Evolutionary conservation across 2,329 filamentous ascomycete genomes (phyloP), one percentile per base, ranked within the genome.

Genomic region (Fusarium bactridioides): DNA sequence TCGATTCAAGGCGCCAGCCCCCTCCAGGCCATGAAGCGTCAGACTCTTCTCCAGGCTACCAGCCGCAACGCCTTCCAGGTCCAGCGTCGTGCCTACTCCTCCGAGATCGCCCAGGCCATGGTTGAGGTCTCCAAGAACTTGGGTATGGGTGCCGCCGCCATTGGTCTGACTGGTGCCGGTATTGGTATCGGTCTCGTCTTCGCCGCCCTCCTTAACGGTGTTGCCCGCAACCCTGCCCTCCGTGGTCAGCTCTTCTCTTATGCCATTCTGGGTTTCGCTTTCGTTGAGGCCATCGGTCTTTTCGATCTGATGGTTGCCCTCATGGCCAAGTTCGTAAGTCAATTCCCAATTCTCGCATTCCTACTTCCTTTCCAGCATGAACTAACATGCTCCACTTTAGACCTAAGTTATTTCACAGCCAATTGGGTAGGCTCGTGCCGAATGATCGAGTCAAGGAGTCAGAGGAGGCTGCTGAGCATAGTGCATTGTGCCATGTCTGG

Each of bases 161-260:
- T 97, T 83, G 94, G 94, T 92, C 92, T 97, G 82, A 93, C 92
- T 83, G 92, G 92, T 92, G 92, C 93, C 83, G 93, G 93, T 94
- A 94, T 96, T 85, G 94, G 94, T 93, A 97, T 96, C 86, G 94
- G 94, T 89, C 91, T 95, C 83, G 94, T 97, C 83, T 97, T 97
- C 91, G 93, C 92, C 83, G 91, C 93, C 82, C 93, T 97, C 84
- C 89, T 97, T 83, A 91, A 93, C 86, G 91, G 91, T 87, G 93
- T 96, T 84, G 93, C 94, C 88, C 93, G 94, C 88, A 97, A 97
- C 93, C 94, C 94, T 82, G 93, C 92, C 83, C 93, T 97, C 88
- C 92, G 93, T 88, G 94, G 93, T 84, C 94, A 97, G 91, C 93
- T 97, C 83, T 97, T 96, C 93, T 93, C 93, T 79, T 95, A 96